Evolutionary conservation across 2,329 filamentous ascomycete genomes (phyloP).

Genomic region (Penicillium sp.): DNA sequence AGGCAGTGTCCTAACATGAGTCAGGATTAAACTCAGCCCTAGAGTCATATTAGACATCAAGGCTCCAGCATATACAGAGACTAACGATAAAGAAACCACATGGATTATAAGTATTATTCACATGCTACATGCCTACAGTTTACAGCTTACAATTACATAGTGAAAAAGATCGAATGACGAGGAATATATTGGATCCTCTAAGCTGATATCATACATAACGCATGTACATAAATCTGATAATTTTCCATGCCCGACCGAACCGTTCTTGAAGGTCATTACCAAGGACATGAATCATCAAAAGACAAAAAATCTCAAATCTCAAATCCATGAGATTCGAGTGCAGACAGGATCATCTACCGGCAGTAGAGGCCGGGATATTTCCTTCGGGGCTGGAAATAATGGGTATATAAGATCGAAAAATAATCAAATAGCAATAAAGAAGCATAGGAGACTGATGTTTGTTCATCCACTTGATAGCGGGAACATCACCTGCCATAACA

Average conservation of each 20-base stretch:
- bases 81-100: not conserved
- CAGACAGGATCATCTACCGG: not conserved
- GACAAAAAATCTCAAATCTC: slow-evolving; percentile 1
- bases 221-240: slow-evolving; percentile 2
- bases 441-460: slow-evolving; percentile 5
- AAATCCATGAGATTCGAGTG: not conserved
- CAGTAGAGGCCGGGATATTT: not conserved
- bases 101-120: not conserved
- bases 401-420: slow-evolving; percentile 16
- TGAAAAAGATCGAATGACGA: not conserved
- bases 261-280: slow-evolving; percentile 4
- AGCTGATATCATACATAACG: not conserved
- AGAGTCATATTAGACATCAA: not conserved
- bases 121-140: not conserved
- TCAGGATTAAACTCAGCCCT: not conserved
- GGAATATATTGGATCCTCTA: not conserved
- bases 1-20: slow-evolving; percentile 4
- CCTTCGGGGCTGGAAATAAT: slow-evolving; percentile 12
- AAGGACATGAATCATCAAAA: slow-evolving; percentile 13
- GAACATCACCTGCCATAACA: slow-evolving; percentile 6
- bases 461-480: not conserved
- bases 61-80: not conserved
- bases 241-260: slow-evolving; percentile 6
- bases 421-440: slow-evolving; percentile 3
- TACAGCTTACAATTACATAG: not conserved